Base-by-base conservation (phyloP, 2,329 filamentous ascomycete genomes). In the Xylaria polymorpha region DNA sequence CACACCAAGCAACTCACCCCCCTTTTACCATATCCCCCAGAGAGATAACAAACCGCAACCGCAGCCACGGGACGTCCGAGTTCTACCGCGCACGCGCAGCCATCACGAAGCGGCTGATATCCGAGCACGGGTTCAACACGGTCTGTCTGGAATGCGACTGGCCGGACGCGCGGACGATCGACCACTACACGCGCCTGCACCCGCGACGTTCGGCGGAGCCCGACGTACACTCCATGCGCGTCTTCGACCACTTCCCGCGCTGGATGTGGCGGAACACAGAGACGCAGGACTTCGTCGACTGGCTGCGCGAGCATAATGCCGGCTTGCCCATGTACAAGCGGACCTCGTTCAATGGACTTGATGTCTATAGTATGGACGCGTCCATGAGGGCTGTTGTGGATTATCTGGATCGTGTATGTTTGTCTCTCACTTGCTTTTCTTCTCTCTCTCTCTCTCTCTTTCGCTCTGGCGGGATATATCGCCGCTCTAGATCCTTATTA, bases 181-280 rank as follows among this genome's bases (percentile, higher is more conserved):
- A 87, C 69, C 80, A 83, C 51, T 86, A 86, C 63, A 83, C 86
- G 15, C 81, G 85, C 7, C 79, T 81, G 59, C 80, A 83, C 15
- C 81, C 83, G 6, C 68, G 70, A 1, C 69, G 53, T 20, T 70
- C 67, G 14, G 12, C 41, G 57, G 18, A n/a, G 9, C 20, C 55
- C 6, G 59, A 69, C 5, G 46, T 15, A 76, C 81, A 35, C 74
- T 77, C 22, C 74, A 81, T 70, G 75, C 79, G 81, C 44, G 79
- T 81, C 6, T 87, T 87, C 72, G 78, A 83, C 46, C 80, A 85
- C 32, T 87, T 87, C 57, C 85, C 85, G 15, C 84, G 81, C 3
- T 87, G 85, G 85, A 87, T 87, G 85, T 87, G 85, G 85, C 81
- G 85, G 12, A 87, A 87, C 68, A 75, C 77, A 15, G 85, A 87